Percentiles rank a stretch among this genome's conserved stretches.
These are phyloP conservation scores for Funneliformis mosseae DNA, from an alignment of 192 early-diverging fungal genomes.

Conservation along the genomic window DNA sequence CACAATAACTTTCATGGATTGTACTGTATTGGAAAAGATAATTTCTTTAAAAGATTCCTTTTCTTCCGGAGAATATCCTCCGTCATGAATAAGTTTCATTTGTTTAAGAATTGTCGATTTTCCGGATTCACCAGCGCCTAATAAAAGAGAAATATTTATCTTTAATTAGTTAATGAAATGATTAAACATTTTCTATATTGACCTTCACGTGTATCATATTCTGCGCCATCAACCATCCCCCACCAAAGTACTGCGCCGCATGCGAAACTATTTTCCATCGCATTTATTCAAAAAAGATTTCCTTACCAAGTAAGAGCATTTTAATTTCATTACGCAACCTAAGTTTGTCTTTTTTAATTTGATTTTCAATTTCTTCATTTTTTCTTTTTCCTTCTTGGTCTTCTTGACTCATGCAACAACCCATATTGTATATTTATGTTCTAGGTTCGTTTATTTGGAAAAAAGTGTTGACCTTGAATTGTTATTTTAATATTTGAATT, in stretches of 20 bases:
- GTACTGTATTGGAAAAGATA: conserved; percentile 94
- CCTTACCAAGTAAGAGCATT: conserved; percentile 86
- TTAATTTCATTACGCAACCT: conserved; percentile 90
- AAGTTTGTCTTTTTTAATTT: conserved; percentile 79
- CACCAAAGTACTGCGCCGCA: neutral
- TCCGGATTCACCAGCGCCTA: conserved; percentile 95
- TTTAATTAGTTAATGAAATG: neutral
- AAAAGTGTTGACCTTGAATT: too few relatives aligned
- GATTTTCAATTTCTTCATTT: conserved; percentile 91
- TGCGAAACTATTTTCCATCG: neutral
- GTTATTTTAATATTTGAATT: too few relatives aligned
- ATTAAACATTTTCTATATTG: neutral
- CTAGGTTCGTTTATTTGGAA: neutral
- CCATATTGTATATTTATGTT: conserved; percentile 60
- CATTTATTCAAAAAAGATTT: conserved; percentile 9
- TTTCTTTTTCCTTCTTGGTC: conserved; percentile 80
- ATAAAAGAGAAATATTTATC: neutral
- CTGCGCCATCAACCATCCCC: neutral
- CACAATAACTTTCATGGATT: conserved; percentile 94
- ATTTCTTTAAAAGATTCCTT: conserved; percentile 93
- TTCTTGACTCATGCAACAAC: conserved; percentile 86
- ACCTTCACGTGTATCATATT: neutral
- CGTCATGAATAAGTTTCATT: conserved; percentile 97
- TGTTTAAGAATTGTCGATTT: conserved; percentile 98
- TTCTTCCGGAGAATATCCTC: conserved; percentile 89